Base-by-base conservation (phyloP, 441 rosid genomes). In the Jatropha podagrica region DNA sequence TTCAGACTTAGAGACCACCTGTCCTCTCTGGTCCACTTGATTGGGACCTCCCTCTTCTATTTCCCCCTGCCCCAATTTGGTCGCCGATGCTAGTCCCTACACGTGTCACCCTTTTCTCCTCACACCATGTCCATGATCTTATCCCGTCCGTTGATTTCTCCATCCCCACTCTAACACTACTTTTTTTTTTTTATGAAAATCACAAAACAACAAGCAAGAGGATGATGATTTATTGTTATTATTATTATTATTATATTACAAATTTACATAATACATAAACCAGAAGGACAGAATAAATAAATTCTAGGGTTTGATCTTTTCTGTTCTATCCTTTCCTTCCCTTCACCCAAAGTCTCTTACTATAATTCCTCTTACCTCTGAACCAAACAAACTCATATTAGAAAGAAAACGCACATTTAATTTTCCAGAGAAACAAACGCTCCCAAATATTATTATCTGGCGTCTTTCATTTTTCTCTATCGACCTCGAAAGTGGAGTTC, bases 91-190 rank as follows among this genome's bases (percentile, higher is more conserved):
- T 69, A 59, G 69, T 8, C 74, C 76, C 56, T 7, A 75, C 83
- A 81, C 83, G 83, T 83, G 85, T 77, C 80, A 15, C 20, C 54
- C 48, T 17, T 54, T 76, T 23, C 18, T 14, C 0, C 68, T 64
- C 83, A 64, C 75, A 18, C 38, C 12, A 4, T 37, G 61, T 23
- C 42, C 70, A 59, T 68, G 77, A 72, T 81, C 79, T 52, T 49
- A 78, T 86, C 85, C 69, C 76, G 56, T 69, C 83, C 86, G 81
- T 76, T 63, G 62, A 74, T 79, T 10, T 71, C 7, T 23, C 56
- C 58, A 20, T 41, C 7, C 44, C 23, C 17, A 52, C 58, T 20
- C 58, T 52, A 13, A 15, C 56, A 14, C 14, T n/a, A 2, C 44
- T 17, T 27, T 20, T 67, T 51, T 55, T 48, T 23, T 52, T 23